Evolutionary conservation across 1,284 basidiomycete species (phyloP).

Genomic region (Hemileia vastatrix): DNA sequence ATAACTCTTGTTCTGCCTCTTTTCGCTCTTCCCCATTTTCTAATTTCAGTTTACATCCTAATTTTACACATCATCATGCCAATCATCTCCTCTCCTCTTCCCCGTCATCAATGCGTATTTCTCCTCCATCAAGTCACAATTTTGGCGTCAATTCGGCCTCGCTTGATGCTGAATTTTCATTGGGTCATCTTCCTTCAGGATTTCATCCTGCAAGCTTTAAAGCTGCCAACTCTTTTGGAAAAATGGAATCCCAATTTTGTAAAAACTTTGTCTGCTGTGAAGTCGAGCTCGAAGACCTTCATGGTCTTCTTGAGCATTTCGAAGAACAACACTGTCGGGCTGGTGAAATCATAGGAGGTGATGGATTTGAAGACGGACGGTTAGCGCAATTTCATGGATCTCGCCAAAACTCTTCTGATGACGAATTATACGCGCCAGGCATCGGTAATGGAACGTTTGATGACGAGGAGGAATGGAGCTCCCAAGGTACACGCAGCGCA

Average conservation of each 20-base stretch:
- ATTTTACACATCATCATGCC: too few species aligned
- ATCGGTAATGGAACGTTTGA: not conserved
- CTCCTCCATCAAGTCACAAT: too few species aligned
- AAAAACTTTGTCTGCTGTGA: slow-evolving; percentile 22
- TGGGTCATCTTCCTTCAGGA: slow-evolving; percentile 5
- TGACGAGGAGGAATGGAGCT: slow-evolving; percentile 20
- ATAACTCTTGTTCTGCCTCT: too few species aligned
- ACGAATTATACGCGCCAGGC: not conserved
- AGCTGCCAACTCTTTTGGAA: slow-evolving; percentile 12
- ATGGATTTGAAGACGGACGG: not conserved
- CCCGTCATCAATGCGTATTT: too few species aligned
- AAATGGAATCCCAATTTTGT: slow-evolving; percentile 17
- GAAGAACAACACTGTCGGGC: slow-evolving; percentile 12
- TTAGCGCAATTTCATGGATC: not conserved
- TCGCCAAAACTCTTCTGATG: not conserved
- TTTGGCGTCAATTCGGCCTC: too few species aligned
- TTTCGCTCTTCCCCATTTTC: too few species aligned
- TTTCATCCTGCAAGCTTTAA: slow-evolving; percentile 13
- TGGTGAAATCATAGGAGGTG: not conserved
- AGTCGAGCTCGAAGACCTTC: slow-evolving; percentile 7
- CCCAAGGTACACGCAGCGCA: not conserved
- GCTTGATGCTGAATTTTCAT: too few species aligned
- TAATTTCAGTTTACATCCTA: too few species aligned
- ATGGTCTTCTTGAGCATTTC: slow-evolving; percentile 14
- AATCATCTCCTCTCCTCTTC: too few species aligned